phyloP scores from a whole-genome alignment of 2,329 filamentous ascomycete species.

The Pleoardoris graminearum region DNA sequence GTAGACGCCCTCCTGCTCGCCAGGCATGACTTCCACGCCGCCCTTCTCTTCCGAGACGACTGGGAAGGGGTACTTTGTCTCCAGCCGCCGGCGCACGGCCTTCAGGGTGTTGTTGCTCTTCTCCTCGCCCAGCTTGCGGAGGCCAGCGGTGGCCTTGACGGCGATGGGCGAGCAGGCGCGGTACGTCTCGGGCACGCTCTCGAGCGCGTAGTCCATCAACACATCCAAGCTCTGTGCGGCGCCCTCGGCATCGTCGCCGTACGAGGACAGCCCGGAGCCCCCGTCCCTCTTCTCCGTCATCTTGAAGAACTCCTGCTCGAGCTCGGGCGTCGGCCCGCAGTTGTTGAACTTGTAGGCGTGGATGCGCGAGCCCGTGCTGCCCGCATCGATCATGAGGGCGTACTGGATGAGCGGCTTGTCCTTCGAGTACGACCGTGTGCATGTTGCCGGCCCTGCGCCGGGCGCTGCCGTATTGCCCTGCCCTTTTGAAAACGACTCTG shows the following conservation, averaged over 20 bases:
- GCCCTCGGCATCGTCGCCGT: slow-evolving; percentile 79
- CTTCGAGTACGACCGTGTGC: slow-evolving; percentile 79
- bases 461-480: slow-evolving; percentile 54
- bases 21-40: slow-evolving; percentile 96
- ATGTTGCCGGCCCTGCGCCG: slow-evolving; percentile 67
- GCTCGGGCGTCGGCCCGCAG: slow-evolving; percentile 90
- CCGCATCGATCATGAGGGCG: slow-evolving; percentile 97
- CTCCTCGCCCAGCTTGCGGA: slow-evolving; percentile 81
- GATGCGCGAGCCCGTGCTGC: slow-evolving; percentile 95
- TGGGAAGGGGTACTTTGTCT: slow-evolving; percentile 91
- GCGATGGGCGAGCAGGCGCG: slow-evolving; percentile 91
- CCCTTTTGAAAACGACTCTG: slow-evolving; percentile 29
- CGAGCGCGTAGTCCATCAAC: slow-evolving; percentile 83
- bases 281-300: slow-evolving; percentile 87
- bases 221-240: slow-evolving; percentile 88
- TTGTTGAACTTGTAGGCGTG: slow-evolving; percentile 99
- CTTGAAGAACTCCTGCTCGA: slow-evolving; percentile 90
- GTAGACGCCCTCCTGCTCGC: slow-evolving; percentile 94
- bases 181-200: slow-evolving; percentile 82
- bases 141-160: slow-evolving; percentile 96
- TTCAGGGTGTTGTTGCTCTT: slow-evolving; percentile 82
- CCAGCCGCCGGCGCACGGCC: slow-evolving; percentile 80
- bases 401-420: slow-evolving; percentile 96
- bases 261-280: slow-evolving; percentile 80
- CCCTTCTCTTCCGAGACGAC: slow-evolving; percentile 83